Evolutionary conservation across 2,329 filamentous ascomycete species (phyloP), one percentile per base, ranked within the genome.

Genomic region (Aspergillus ibericus): DNA sequence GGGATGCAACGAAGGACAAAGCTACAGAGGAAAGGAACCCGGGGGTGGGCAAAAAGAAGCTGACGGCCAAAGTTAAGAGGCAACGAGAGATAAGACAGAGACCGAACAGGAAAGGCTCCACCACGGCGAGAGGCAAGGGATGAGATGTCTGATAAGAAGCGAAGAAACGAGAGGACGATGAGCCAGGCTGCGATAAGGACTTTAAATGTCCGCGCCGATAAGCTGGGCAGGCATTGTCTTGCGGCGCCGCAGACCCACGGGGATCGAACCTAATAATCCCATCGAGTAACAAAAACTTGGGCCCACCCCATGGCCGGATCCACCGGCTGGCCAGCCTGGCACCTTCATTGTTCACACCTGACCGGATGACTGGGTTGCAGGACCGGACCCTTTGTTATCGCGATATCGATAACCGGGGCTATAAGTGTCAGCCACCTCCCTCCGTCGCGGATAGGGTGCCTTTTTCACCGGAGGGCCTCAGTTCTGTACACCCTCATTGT

Each of bases 401-500:
- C 18, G 18, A 42, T 42, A 22, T 42, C 38, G 38, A 54, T 44
- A 29, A 34, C 16, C 56, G 56, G 48, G 42, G 35, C 22, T 44
- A 53, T 34, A 42, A 6, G n/a, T 18, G 25, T 13, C 16, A 38
- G 20, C 12, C 9, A 32, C 16, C 16, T 42, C 49, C 1, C 35
- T 32, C n/a, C 15, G 16, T 22, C 27, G 18, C 20, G 29, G 35
- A 13, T 10, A 3, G 16, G n/a, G 3, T 27, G 25, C 34, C 22
- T 22, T 40, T 47, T 32, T 34, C 40, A 44, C 47, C 18, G 32
- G 7, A 18, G 12, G 4, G 12, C 20, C 22, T 27, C 32, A 18
- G 13, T 4, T n/a, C 5, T 36, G 56, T 53, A 70, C 68, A 64
- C 63, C 67, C 56, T 69, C 68, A 69, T 47, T 53, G 40, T 66